phyloP scores from a whole-genome alignment of 2,329 filamentous ascomycete species.

The Trematosphaeria pertusa region DNA sequence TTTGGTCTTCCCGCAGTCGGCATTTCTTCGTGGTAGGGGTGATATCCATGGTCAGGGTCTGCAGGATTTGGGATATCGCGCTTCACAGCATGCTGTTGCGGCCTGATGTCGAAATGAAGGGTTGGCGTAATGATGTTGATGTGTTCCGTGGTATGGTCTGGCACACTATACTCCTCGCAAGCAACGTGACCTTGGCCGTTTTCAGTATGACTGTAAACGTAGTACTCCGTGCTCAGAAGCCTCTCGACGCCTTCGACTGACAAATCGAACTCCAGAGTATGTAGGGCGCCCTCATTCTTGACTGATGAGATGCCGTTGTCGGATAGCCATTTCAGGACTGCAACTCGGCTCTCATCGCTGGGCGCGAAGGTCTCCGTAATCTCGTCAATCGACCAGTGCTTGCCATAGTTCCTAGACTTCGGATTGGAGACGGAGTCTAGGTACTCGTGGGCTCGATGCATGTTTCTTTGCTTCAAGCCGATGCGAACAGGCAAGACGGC shows the following conservation, averaged over 20 bases:
- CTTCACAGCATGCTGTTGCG: conserved; percentile 29
- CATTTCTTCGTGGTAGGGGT: conserved; percentile 7
- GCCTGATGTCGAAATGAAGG: conserved; percentile 50
- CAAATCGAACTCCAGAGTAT: conserved; percentile 47
- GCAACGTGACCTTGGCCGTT: conserved; percentile 45
- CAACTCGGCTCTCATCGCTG: conserved; percentile 22
- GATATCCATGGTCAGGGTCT: conserved; percentile 14
- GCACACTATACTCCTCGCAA: conserved; percentile 49
- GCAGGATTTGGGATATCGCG: conserved; percentile 16
- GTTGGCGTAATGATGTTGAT: conserved; percentile 48
- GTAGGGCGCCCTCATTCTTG: conserved; percentile 7
- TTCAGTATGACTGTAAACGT: conserved; percentile 44
- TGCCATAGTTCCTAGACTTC: conserved; percentile 30
- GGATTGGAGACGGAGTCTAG: conserved; percentile 36
- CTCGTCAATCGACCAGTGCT: conserved; percentile 36
- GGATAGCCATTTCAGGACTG: conserved; percentile 31
- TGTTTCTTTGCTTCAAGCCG: conserved; percentile 22
- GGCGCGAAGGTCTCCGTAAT: conserved; percentile 36
- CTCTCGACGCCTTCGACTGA: conserved; percentile 46
- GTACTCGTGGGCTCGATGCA: conserved; percentile 25
- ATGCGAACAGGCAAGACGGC: conserved; percentile 34
- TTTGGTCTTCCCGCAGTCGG: background rate
- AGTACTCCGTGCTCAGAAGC: conserved; percentile 50
- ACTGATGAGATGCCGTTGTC: conserved; percentile 24
- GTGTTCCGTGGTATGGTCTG: conserved; percentile 28